These are phyloP conservation scores for Alternaria angustiovoidea DNA, from an alignment of 2,329 filamentous ascomycete species.

Conservation along the genomic window DNA sequence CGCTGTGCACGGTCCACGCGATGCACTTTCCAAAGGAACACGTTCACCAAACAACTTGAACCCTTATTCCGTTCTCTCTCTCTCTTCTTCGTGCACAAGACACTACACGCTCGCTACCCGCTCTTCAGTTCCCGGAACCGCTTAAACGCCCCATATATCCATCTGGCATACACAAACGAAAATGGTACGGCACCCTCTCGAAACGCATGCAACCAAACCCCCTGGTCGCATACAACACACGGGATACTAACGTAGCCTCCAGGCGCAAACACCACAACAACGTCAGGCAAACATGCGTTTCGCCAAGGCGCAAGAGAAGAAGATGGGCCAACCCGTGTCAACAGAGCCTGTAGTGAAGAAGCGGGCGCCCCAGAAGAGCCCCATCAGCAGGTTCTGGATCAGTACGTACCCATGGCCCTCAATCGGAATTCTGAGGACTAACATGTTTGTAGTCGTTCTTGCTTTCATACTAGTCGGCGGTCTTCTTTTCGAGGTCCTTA, in stretches of 20 bases:
- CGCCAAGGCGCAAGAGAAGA: slow-evolving; percentile 73
- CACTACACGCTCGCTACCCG: neutral
- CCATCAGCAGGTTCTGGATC: slow-evolving; percentile 66
- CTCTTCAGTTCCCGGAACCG: neutral
- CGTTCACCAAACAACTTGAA: slow-evolving; percentile 14
- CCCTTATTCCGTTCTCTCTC: slow-evolving; percentile 4
- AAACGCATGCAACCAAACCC: neutral
- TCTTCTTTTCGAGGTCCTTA: slow-evolving; percentile 65
- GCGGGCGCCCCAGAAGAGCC: slow-evolving; percentile 56
- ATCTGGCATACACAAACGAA: neutral
- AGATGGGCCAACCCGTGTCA: slow-evolving; percentile 71
- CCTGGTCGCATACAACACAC: neutral
- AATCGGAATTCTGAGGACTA: neutral
- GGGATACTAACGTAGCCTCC: neutral
- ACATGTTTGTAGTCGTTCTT: slow-evolving; percentile 60
- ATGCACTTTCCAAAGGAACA: slow-evolving; percentile 23
- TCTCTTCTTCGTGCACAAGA: neutral
- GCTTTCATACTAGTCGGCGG: slow-evolving; percentile 71
- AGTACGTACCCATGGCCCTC: slow-evolving; percentile 57
- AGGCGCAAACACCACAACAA: slow-evolving; percentile 88
- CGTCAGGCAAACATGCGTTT: slow-evolving; percentile 82
- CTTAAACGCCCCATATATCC: neutral
- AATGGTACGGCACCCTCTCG: slow-evolving; percentile 1
- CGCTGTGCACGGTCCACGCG: slow-evolving; percentile 21
- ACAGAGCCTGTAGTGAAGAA: slow-evolving; percentile 58